These are phyloP conservation scores for Populus alba DNA, from an alignment of 345 rosid species.

Conservation along the genomic window DNA sequence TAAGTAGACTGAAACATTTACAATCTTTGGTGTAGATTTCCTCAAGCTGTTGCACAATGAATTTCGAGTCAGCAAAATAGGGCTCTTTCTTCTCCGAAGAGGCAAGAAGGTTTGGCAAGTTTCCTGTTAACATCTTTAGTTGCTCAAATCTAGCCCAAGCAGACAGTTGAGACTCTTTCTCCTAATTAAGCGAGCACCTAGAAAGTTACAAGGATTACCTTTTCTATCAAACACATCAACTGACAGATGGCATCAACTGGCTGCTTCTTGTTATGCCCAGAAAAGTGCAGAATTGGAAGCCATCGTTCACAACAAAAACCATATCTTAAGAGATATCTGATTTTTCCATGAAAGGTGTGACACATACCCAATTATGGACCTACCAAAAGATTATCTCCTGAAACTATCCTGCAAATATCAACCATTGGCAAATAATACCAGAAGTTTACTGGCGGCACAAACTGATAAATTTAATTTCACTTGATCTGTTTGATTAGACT, in stretches of 20 bases:
- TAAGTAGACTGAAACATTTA: not conserved
- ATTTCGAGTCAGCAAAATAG: not conserved
- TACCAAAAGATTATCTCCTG: not conserved
- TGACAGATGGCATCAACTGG: conserved; percentile 23
- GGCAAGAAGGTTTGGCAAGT: not conserved
- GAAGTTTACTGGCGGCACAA: conserved; percentile 37
- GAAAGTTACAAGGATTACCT: not conserved
- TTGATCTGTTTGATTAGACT: conserved; percentile 22
- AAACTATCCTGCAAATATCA: not conserved
- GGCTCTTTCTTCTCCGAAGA: not conserved
- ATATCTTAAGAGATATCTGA: conserved; percentile 23
- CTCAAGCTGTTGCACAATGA: not conserved
- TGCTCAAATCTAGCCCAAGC: not conserved
- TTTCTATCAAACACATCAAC: not conserved
- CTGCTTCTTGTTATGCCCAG: conserved; percentile 5
- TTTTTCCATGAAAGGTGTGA: conserved; percentile 26
- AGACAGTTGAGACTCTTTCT: not conserved
- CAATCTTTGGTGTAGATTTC: not conserved
- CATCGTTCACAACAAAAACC: conserved; percentile 26
- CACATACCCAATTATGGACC: conserved; percentile 24
- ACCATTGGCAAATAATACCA: conserved; percentile 20
- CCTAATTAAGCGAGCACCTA: not conserved
- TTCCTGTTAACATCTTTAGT: not conserved
- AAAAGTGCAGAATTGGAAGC: conserved; percentile 33
- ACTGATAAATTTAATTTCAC: conserved; percentile 5